These are phyloP conservation scores for Parastagonospora nodorum DNA, from an alignment of 2,329 filamentous ascomycete genomes.

Conservation along the genomic window DNA sequence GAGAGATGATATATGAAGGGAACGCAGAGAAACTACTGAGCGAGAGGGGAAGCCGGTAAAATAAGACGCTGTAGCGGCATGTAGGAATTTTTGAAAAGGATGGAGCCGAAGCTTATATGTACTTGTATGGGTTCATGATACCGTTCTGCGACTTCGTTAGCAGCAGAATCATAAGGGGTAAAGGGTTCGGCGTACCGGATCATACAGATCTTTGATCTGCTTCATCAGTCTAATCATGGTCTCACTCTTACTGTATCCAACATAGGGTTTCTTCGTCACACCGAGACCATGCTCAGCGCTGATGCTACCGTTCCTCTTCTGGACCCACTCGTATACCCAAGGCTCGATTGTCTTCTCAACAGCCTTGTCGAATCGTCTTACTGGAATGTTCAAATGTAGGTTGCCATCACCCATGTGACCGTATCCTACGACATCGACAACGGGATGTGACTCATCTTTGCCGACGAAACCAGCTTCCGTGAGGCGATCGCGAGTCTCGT, in stretches of 20 bases:
- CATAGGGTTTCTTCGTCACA: slow-evolving; percentile 92
- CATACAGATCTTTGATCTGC: slow-evolving; percentile 91
- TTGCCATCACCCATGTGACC: slow-evolving; percentile 99
- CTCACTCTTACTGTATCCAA: slow-evolving; percentile 88
- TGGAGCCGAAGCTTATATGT: slow-evolving; percentile 59
- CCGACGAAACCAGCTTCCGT: slow-evolving; percentile 72
- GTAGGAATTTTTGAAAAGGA: neutral
- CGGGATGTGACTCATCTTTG: slow-evolving; percentile 75
- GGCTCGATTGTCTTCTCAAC: slow-evolving; percentile 90
- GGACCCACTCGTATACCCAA: slow-evolving; percentile 97
- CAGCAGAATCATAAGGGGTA: neutral
- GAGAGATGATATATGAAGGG: slow-evolving; percentile 44
- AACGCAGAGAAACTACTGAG: slow-evolving; percentile 46
- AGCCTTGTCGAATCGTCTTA: slow-evolving; percentile 79
- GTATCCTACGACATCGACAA: slow-evolving; percentile 90
- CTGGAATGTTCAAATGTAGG: slow-evolving; percentile 88
- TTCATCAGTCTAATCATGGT: slow-evolving; percentile 91
- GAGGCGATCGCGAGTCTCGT: slow-evolving; percentile 78
- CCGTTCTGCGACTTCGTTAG: slow-evolving; percentile 68
- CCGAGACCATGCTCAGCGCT: slow-evolving; percentile 96
- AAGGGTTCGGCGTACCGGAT: slow-evolving; percentile 71
- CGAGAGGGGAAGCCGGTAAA: neutral
- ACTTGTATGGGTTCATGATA: slow-evolving; percentile 99
- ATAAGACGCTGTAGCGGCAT: neutral
- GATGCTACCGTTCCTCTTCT: slow-evolving; percentile 85